Evolutionary conservation across 108 stramenopile genomes (phyloP).

Genomic region (Nitzschia inconspicua): DNA sequence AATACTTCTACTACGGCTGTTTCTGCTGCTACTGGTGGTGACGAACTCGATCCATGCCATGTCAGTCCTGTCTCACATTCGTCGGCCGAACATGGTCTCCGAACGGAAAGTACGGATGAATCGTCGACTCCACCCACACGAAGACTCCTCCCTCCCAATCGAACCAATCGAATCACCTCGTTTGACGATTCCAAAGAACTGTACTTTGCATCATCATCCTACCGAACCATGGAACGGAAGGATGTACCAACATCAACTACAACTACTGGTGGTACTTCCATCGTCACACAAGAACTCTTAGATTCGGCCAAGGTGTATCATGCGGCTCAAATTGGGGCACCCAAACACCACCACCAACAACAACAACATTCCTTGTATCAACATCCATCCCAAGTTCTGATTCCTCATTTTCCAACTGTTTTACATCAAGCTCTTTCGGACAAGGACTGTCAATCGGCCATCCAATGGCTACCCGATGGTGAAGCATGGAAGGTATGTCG

Average conservation of each 20-base stretch:
- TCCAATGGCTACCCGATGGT: slow-evolving; percentile 51
- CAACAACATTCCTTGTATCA: too few species aligned
- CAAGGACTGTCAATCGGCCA: slow-evolving; percentile 6
- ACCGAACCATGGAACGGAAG: slow-evolving; percentile 1
- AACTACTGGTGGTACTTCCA: background rate
- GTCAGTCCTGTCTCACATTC: slow-evolving; percentile 36
- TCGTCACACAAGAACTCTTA: slow-evolving; percentile 26
- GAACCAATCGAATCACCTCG: slow-evolving; percentile 1
- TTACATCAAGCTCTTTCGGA: slow-evolving; percentile 36
- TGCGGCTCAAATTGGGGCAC: slow-evolving; percentile 15
- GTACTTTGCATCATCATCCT: background rate
- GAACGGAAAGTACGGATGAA: background rate
- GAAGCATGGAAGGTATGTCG: slow-evolving; percentile 52
- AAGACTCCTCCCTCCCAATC: slow-evolving; percentile 14
- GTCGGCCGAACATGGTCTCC: slow-evolving; percentile 11
- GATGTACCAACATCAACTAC: background rate
- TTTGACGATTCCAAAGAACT: slow-evolving; percentile 33
- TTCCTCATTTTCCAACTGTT: slow-evolving; percentile 45
- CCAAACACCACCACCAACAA: too few species aligned
- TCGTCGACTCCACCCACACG: slow-evolving; percentile 10
- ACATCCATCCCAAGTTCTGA: slow-evolving; percentile 11
- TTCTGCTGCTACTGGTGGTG: too few species aligned
- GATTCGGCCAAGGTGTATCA: slow-evolving; percentile 29
- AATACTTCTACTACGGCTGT: background rate
- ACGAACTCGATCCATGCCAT: slow-evolving; percentile 23